These are phyloP conservation scores for Ophiosphaerella korrae DNA, from an alignment of 2,329 filamentous ascomycete species.

Conservation along the genomic window DNA sequence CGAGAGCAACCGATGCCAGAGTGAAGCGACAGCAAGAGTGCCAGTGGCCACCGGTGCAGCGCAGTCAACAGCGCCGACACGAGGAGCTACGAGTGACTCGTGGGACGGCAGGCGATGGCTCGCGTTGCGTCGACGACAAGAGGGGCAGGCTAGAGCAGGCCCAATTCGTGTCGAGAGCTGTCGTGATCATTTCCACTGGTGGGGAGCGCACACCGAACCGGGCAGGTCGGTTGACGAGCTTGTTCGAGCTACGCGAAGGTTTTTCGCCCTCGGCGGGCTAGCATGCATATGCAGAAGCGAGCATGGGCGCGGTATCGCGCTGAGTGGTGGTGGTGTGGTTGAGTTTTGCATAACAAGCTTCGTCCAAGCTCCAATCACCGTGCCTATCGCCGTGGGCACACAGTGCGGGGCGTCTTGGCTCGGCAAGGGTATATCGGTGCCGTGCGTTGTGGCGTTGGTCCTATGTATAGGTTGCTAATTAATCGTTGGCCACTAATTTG, in stretches of 20 bases:
- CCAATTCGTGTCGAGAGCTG: conserved; percentile 28
- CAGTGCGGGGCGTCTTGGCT: conserved; percentile 4
- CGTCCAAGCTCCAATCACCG: conserved; percentile 40
- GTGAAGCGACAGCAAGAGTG: too few relatives aligned
- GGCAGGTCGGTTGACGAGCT: conserved; percentile 40
- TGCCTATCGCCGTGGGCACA: conserved; percentile 25
- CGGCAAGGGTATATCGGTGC: conserved; percentile 26
- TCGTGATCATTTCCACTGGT: conserved; percentile 43
- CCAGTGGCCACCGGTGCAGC: too few relatives aligned
- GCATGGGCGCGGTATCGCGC: conserved; percentile 31
- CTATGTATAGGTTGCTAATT: conserved; percentile 45
- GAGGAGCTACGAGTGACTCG: conserved; percentile 29
- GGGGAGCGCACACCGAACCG: conserved; percentile 27
- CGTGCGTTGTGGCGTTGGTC: conserved; percentile 20
- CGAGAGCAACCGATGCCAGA: not conserved
- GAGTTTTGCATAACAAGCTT: conserved; percentile 47
- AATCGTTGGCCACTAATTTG: conserved; percentile 41
- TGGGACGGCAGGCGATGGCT: conserved; percentile 26
- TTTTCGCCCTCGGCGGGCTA: conserved; percentile 29
- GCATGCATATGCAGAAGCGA: conserved; percentile 43
- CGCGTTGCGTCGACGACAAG: conserved; percentile 9
- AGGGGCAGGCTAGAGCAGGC: conserved; percentile 22
- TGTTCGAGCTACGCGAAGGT: conserved; percentile 30
- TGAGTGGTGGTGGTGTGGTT: conserved; percentile 38
- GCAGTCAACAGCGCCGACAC: conserved; percentile 4